Evolutionary conservation across 768 basidiomycete species (phyloP).

Genomic region (Phylloporus rhodoxanthus): DNA sequence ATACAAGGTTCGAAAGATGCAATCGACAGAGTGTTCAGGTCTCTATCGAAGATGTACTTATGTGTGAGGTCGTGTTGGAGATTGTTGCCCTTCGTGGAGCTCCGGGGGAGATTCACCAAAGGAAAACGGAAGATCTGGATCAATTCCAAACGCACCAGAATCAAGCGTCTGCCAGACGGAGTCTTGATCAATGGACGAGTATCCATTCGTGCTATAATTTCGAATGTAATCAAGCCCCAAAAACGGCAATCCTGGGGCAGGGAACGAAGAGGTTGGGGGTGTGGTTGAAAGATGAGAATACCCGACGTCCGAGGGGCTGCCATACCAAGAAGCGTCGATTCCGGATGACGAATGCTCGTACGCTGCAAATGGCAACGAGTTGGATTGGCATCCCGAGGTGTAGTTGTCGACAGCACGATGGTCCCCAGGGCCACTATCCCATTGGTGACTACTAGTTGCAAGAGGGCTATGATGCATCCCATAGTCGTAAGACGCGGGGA

Average conservation of each 20-base stretch:
- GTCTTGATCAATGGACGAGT: conserved; percentile 35
- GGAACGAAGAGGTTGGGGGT: conserved; percentile 58
- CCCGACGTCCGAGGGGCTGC: conserved; percentile 34
- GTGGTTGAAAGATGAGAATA: conserved; percentile 47
- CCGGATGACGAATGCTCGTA: conserved; percentile 39
- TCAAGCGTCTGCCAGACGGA: conserved; percentile 59
- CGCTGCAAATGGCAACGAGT: conserved; percentile 37
- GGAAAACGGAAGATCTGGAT: conserved; percentile 74
- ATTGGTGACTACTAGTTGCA: conserved; percentile 31
- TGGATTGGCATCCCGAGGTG: conserved; percentile 32
- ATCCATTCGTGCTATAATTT: conserved; percentile 56
- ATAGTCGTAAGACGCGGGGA: conserved; percentile 55
- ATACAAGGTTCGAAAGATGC: conserved; percentile 14
- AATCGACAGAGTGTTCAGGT: conserved; percentile 2
- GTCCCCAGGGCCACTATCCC: conserved; percentile 41
- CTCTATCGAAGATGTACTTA: conserved; percentile 5
- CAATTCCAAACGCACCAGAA: conserved; percentile 64
- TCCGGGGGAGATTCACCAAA: conserved; percentile 34
- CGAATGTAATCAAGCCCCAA: conserved; percentile 78
- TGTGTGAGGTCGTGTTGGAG: conserved; percentile 20
- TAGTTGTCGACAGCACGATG: conserved; percentile 40
- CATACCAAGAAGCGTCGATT: conserved; percentile 36
- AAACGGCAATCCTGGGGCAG: conserved; percentile 75
- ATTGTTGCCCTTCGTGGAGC: conserved; percentile 26
- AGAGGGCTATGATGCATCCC: conserved; percentile 32